Conservation (phyloP, 179 eudicot genomes). For the Silene vulgaris region DNA sequence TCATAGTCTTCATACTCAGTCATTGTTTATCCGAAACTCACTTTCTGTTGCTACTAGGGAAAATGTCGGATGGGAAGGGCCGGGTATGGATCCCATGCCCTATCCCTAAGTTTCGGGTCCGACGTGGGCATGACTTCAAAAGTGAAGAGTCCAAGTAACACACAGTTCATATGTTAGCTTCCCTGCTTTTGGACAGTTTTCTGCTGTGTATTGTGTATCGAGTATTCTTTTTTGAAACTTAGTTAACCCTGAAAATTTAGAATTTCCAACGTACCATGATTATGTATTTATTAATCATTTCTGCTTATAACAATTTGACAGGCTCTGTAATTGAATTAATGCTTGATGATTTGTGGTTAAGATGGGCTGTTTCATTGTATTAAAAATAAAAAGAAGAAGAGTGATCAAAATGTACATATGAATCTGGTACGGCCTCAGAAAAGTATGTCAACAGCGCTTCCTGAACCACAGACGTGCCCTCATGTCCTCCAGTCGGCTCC, state of each 20-base stretch:
- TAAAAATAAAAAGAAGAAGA: constrained; percentile 74
- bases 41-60: no score
- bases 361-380: constrained; percentile 80
- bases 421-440: constrained; percentile 59
- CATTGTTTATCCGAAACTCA: no score
- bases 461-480: constrained; percentile 50
- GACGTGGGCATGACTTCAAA: no score
- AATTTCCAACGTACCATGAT: no score
- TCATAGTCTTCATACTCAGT: no score
- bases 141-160: no score
- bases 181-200: background rate
- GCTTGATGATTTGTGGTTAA: constrained; percentile 24
- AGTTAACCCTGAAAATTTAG: background rate
- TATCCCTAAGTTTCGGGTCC: no score
- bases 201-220: background rate
- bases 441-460: constrained; percentile 57
- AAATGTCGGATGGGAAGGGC: no score
- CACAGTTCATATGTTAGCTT: background rate
- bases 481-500: constrained; percentile 87
- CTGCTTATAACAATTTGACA: constrained; percentile 11
- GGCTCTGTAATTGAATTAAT: constrained; percentile 27
- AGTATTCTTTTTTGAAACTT: background rate
- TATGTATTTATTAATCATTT: background rate
- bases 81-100: no score
- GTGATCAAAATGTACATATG: constrained; percentile 39